A percentile compares a stretch with the other conserved stretches of the same genome.
Conservation (phyloP, 345 rosid species). For the Salix suchowensis region DNA sequence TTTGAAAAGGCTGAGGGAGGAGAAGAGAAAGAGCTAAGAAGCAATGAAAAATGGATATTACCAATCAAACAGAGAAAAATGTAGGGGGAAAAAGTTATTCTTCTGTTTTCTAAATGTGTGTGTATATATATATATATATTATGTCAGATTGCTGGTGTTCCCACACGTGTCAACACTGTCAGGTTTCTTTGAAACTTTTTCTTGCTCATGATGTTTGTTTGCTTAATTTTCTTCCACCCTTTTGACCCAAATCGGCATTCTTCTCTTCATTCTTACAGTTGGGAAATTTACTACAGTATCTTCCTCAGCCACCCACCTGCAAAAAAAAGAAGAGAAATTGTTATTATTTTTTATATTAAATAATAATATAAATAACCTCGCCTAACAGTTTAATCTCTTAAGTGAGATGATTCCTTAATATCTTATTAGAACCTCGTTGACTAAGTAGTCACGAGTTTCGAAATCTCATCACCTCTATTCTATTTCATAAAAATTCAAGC, state of each 20-base stretch:
- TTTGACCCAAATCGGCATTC: conserved; percentile 84
- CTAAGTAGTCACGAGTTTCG: no score
- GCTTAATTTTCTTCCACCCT: conserved; percentile 27
- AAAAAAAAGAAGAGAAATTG: no score
- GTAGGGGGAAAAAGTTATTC: not conserved
- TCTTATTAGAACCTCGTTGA: no score
- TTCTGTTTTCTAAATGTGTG: not conserved
- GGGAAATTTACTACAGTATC: conserved; percentile 85
- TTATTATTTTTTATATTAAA: no score
- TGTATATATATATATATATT: not conserved
- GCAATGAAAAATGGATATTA: not conserved
- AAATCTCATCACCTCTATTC: no score
- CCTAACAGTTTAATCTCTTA: no score
- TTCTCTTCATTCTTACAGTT: conserved; percentile 81
- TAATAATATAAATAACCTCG: no score
- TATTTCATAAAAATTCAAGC: no score
- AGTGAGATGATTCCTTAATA: no score
- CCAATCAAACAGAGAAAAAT: not conserved
- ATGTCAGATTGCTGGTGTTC: not conserved
- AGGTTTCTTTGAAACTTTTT: not conserved
- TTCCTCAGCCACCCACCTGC: conserved; percentile 81
- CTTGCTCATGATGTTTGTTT: not conserved
- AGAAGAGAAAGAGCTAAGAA: no score
- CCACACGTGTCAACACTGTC: conserved; percentile 3
- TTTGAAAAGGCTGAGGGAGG: not conserved